A percentile compares a stretch with the other conserved stretches of the same genome.
phyloP scores from a whole-genome alignment of 2,329 filamentous ascomycete species.

The Tolypocladium album region DNA sequence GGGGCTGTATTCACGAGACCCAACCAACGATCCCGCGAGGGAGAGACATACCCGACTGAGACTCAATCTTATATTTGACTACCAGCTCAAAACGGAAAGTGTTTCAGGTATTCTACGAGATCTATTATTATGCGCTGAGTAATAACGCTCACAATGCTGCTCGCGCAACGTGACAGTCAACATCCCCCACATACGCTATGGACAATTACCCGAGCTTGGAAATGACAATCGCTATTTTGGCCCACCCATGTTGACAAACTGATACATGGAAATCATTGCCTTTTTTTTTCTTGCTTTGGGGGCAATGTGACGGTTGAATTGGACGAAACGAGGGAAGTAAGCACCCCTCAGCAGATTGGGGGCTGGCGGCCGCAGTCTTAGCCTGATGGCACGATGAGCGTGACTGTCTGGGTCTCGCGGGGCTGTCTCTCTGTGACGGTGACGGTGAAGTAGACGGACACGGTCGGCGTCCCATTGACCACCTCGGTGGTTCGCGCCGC shows the following conservation, averaged over 20 bases:
- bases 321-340: not conserved
- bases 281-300: not conserved
- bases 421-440: slow-evolving; percentile 21
- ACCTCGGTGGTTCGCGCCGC: slow-evolving; percentile 11
- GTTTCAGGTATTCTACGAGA: not conserved
- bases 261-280: too few species aligned
- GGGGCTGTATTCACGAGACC: not conserved
- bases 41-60: not conserved
- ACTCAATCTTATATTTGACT: not conserved
- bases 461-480: slow-evolving; percentile 20
- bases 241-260: not conserved
- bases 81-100: not conserved
- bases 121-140: not conserved
- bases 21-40: not conserved
- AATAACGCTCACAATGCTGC: not conserved
- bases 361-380: not conserved
- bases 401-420: slow-evolving; percentile 18
- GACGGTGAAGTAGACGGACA: slow-evolving; percentile 24
- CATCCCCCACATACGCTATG: not conserved
- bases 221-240: not conserved
- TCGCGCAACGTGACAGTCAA: not conserved
- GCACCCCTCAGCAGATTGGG: not conserved
- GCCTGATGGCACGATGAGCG: slow-evolving; percentile 10
- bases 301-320: not conserved
- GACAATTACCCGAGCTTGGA: not conserved